phyloP scores from a whole-genome alignment of 345 rosid genomes.

The Garcia nutans region DNA sequence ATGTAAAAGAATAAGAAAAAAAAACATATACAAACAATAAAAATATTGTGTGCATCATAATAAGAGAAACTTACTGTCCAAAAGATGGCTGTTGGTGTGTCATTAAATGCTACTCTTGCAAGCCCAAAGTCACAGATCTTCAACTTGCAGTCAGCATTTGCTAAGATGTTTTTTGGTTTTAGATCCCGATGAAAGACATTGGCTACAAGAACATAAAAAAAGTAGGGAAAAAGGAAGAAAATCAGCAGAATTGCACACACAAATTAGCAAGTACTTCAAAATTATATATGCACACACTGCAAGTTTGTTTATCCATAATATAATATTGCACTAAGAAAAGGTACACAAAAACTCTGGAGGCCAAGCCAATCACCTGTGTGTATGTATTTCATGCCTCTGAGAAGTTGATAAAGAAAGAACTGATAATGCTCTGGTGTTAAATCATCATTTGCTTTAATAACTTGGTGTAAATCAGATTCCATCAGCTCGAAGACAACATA shows the following conservation, averaged over 20 bases:
- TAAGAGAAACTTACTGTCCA: constrained; percentile 66
- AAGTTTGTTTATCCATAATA: neutral
- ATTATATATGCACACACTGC: neutral
- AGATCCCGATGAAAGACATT: constrained; percentile 94
- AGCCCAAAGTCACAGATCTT: constrained; percentile 99
- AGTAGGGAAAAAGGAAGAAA: neutral
- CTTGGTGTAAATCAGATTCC: constrained; percentile 94
- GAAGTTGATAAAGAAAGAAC: constrained; percentile 91
- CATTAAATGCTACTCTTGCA: constrained; percentile 91
- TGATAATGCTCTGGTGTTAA: constrained; percentile 89
- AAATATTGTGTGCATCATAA: neutral
- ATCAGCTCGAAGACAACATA: constrained; percentile 87
- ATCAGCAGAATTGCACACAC: neutral
- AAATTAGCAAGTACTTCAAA: neutral
- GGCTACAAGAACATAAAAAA: constrained; percentile 40
- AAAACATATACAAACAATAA: neutral
- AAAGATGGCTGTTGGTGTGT: constrained; percentile 89
- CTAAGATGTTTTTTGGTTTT: constrained; percentile 89
- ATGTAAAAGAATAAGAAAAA: neutral
- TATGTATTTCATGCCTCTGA: constrained; percentile 87
- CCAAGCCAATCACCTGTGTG: constrained; percentile 67
- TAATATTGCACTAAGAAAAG: constrained; percentile 3
- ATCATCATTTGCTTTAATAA: constrained; percentile 91
- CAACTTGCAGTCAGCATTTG: constrained; percentile 94
- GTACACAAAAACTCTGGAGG: neutral